Conservation (phyloP, 371 early-diverging fungal species). For the Syncephalastrum contaminatum region DNA sequence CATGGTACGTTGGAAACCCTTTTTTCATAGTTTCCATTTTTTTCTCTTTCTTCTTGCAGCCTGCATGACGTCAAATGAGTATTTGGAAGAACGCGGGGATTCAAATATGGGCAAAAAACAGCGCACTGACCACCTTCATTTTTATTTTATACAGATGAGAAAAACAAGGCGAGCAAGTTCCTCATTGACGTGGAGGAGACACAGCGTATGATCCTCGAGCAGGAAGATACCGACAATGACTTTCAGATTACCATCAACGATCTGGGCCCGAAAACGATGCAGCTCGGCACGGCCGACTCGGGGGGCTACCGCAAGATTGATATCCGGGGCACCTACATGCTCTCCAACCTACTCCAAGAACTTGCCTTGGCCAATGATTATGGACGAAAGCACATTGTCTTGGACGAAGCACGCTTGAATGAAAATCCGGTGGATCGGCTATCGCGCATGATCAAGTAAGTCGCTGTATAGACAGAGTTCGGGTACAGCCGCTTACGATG, state of each 20-base stretch:
- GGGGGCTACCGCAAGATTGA: conserved; percentile 81
- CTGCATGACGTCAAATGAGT: conserved; percentile 14
- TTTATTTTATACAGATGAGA: conserved; percentile 61
- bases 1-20: conserved; percentile 26
- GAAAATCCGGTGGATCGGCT: conserved; percentile 91
- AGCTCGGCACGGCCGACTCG: conserved; percentile 79
- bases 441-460: conserved; percentile 70
- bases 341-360: conserved; percentile 91
- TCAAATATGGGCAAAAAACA: not conserved
- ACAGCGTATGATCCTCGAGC: conserved; percentile 69
- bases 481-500: no score
- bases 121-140: not conserved
- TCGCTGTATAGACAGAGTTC: not conserved
- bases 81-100: not conserved
- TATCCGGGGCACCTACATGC: conserved; percentile 90
- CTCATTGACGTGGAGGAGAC: conserved; percentile 82
- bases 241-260: conserved; percentile 90
- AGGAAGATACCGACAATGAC: conserved; percentile 93
- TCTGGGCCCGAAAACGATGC: conserved; percentile 83
- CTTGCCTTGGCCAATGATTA: conserved; percentile 83
- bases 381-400: conserved; percentile 75
- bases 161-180: conserved; percentile 66
- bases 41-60: no score
- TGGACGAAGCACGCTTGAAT: conserved; percentile 80
- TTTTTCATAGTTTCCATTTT: no score